Percentiles rank a stretch among this genome's conserved stretches.
These are phyloP conservation scores for Mortierella sp. DNA, from an alignment of 371 early-diverging fungal species.

Conservation along the genomic window DNA sequence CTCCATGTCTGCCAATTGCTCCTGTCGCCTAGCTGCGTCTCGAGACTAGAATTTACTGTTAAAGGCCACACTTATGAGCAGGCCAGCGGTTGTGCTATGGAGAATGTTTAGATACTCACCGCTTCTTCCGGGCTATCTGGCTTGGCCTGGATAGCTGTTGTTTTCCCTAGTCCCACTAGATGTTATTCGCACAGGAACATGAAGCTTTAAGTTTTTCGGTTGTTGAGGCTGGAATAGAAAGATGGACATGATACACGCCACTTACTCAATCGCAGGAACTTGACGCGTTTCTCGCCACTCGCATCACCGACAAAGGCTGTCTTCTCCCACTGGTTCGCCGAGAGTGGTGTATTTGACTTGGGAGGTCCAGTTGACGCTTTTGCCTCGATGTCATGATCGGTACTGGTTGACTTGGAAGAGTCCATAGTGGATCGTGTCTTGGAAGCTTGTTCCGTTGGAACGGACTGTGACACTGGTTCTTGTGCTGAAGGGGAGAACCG, in stretches of 20 bases:
- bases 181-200: background rate
- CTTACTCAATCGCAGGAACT: slow-evolving; percentile 37
- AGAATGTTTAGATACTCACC: too few species aligned
- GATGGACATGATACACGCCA: too few species aligned
- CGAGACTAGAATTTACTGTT: slow-evolving; percentile 7
- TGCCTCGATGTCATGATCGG: background rate
- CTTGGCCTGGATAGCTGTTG: slow-evolving; percentile 20
- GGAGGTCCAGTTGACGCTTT: background rate
- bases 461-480: background rate
- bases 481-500: slow-evolving; percentile 20
- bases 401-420: background rate
- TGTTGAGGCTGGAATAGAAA: too few species aligned
- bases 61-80: background rate
- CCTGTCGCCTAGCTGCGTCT: slow-evolving; percentile 27
- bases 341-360: slow-evolving; percentile 3
- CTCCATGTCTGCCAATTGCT: slow-evolving; percentile 27
- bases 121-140: slow-evolving; percentile 31
- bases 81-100: too few species aligned
- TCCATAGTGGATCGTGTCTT: background rate
- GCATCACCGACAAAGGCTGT: slow-evolving; percentile 37
- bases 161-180: slow-evolving; percentile 42
- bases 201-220: background rate
- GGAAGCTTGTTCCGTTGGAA: background rate
- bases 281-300: slow-evolving; percentile 27
- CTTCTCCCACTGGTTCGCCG: slow-evolving; percentile 46